Base-by-base conservation (phyloP, 306 rosid species). In the Casuarina glauca region DNA sequence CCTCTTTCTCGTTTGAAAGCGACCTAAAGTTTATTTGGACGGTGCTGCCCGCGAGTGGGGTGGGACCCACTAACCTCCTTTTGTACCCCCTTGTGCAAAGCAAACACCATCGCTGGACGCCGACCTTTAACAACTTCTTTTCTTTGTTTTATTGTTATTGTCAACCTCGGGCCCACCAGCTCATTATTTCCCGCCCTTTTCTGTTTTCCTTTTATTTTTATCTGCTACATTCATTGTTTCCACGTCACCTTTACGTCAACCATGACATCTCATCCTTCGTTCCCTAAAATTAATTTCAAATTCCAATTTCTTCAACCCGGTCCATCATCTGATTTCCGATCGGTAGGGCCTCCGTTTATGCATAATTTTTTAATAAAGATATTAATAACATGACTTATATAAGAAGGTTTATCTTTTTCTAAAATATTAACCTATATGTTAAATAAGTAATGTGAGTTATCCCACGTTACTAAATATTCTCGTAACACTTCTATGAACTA, bases 51-150 rank as follows among this genome's bases (percentile, higher is more conserved):
- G 63, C 61, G 57, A 80, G 83, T 75, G 88, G 16, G 19, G 80
- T 88, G 93, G 86, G 94, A 85, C 87, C 92, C 92, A 81, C 73
- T 52, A 42, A 66, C 16, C 78, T 81, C 50, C 70, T 76, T 26
- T 26, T 26, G 32, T 26, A 26, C 32, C 87, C 73, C 77, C 83
- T 68, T 74, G 9, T 79, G 73, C 75, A 81, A 88, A 81, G 87
- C 86, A 50, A 74, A 85, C 78, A 75, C 53, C n/a, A 57, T 45
- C 77, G 35, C 58, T 68, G 51, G 83, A 74, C 80, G 76, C 85
- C 80, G 75, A 87, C 90, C 83, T 73, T 57, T 73, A 75, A 82
- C 84, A 73, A 71, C 88, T 69, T 66, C 41, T 19, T 73, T 70
- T 9, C 4, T 48, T 67, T 78, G 45, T 74, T 39, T 32, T 76